Percentiles rank a stretch among this genome's conserved stretches.
phyloP scores from a whole-genome alignment of 1,284 basidiomycete genomes.

The Cryptococcus floricola region DNA sequence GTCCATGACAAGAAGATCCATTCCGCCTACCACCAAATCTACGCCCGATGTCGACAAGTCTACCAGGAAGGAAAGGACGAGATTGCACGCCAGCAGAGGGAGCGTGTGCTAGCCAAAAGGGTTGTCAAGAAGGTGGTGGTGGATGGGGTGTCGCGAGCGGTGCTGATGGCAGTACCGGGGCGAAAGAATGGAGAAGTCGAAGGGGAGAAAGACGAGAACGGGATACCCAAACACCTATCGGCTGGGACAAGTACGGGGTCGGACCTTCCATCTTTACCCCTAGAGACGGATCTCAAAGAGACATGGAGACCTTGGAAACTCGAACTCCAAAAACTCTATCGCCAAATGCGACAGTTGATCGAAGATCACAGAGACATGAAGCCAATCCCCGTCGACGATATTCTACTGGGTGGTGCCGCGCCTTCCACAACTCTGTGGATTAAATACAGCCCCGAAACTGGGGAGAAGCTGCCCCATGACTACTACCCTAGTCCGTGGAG shows the following conservation, averaged over 20 bases:
- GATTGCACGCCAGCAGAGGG: not conserved
- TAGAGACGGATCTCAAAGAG: no score
- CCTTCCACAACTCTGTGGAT: not conserved
- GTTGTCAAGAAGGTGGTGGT: not conserved
- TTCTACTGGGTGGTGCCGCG: no score
- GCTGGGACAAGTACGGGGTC: no score
- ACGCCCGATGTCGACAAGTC: not conserved
- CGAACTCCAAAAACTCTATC: no score
- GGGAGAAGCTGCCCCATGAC: constrained; percentile 11
- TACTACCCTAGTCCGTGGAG: constrained; percentile 20
- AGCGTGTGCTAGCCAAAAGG: not conserved
- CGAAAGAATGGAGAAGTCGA: constrained; percentile 11
- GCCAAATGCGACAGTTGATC: no score
- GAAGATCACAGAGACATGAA: no score
- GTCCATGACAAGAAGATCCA: constrained; percentile 23
- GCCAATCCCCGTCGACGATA: no score
- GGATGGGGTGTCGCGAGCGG: not conserved
- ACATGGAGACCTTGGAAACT: no score
- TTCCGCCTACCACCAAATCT: constrained; percentile 15
- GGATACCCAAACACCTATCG: constrained; percentile 4
- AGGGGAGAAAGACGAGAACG: constrained; percentile 11
- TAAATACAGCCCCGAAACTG: not conserved
- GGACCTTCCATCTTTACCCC: no score
- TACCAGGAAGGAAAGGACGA: not conserved
- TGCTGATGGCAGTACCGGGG: constrained; percentile 17